Conservation (phyloP, 1,139 yeast species). For the Saccharomyces hybrid region DNA sequence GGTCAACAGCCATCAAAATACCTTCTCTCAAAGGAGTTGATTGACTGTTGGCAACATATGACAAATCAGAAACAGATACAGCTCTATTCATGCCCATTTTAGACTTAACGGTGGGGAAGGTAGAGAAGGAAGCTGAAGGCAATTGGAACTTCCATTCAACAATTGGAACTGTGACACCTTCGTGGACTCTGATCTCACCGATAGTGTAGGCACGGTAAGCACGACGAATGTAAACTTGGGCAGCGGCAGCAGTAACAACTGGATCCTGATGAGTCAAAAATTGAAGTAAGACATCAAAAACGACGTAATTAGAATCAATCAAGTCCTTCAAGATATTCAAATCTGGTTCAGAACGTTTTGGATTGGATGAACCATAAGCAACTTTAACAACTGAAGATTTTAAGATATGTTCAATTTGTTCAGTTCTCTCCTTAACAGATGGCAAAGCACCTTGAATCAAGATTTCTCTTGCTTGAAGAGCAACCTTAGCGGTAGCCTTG, state of each 20-base stretch:
- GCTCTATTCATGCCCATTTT: constrained; percentile 63
- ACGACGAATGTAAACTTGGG: constrained; percentile 92
- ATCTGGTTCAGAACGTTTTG: constrained; percentile 76
- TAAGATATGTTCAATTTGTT: constrained; percentile 91
- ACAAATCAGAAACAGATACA: constrained; percentile 84
- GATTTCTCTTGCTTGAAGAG: constrained; percentile 93
- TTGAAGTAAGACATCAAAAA: constrained; percentile 89
- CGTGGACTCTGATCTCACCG: constrained; percentile 62
- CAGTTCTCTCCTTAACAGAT: constrained; percentile 90
- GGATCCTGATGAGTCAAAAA: constrained; percentile 78
- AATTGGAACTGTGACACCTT: constrained; percentile 46
- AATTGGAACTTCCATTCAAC: constrained; percentile 88
- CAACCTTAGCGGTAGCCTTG: constrained; percentile 85
- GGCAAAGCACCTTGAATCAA: constrained; percentile 95
- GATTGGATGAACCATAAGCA: constrained; percentile 74
- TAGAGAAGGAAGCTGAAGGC: constrained; percentile 69
- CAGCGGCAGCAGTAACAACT: constrained; percentile 90
- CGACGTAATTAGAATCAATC: constrained; percentile 91
- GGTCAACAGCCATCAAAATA: constrained; percentile 72
- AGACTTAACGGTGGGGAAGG: constrained; percentile 48
- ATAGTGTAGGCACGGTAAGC: constrained; percentile 94
- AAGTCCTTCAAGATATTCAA: constrained; percentile 77
- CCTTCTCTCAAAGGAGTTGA: constrained; percentile 72
- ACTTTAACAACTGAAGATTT: constrained; percentile 86
- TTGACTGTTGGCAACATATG: constrained; percentile 67